Percentiles rank a stretch among this genome's conserved stretches.
These are phyloP conservation scores for Mimosa pudica DNA, from an alignment of 306 rosid species.

Conservation along the genomic window DNA sequence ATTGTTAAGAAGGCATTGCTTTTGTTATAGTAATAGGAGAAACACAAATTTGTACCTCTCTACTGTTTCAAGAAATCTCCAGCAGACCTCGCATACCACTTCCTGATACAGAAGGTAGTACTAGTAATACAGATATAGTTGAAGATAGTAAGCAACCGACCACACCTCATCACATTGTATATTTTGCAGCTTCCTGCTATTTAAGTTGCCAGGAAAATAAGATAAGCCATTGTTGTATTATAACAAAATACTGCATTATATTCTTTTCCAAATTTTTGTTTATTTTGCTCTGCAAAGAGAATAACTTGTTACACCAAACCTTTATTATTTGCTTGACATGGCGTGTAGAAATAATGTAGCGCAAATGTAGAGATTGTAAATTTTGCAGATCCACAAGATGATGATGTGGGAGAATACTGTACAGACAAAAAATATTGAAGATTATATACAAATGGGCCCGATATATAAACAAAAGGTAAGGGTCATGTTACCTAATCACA, in stretches of 20 bases:
- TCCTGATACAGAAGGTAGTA: slow-evolving; percentile 23
- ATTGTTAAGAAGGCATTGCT: slow-evolving; percentile 31
- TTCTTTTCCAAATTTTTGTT: slow-evolving; percentile 36
- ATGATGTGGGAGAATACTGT: too few species aligned
- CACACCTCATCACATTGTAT: slow-evolving; percentile 28
- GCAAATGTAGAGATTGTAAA: too few species aligned
- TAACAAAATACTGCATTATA: slow-evolving; percentile 35
- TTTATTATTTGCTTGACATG: not conserved
- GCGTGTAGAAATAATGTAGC: too few species aligned
- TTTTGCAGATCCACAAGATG: too few species aligned
- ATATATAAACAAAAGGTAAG: too few species aligned
- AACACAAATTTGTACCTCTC: slow-evolving; percentile 14
- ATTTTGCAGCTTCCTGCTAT: slow-evolving; percentile 38
- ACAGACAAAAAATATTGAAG: too few species aligned
- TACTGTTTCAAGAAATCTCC: slow-evolving; percentile 35
- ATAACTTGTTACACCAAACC: slow-evolving; percentile 1
- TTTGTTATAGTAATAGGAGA: slow-evolving; percentile 34
- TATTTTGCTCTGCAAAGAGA: slow-evolving; percentile 11
- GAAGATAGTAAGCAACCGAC: slow-evolving; percentile 33
- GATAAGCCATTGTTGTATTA: slow-evolving; percentile 40
- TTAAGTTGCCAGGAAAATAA: slow-evolving; percentile 22
- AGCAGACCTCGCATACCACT: slow-evolving; percentile 14
- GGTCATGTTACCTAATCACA: too few species aligned
- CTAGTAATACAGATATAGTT: slow-evolving; percentile 34
- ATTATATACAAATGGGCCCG: too few species aligned